Base-by-base conservation (phyloP, 768 basidiomycete species). In the Trametes meyenii region DNA sequence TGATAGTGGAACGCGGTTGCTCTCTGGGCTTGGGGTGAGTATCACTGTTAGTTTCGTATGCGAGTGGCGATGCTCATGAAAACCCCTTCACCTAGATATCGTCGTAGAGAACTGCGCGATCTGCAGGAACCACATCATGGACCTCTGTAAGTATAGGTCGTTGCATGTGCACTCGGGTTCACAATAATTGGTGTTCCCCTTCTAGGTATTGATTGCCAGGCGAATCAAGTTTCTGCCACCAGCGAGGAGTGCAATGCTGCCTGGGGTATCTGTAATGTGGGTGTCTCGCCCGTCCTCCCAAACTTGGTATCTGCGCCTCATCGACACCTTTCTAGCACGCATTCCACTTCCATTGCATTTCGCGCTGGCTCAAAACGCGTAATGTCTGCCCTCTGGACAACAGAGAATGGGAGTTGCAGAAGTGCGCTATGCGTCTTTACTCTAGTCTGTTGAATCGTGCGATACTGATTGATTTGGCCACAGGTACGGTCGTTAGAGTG, bases 81-180 rank as follows among this genome's bases (percentile, higher is more conserved):
- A 14, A 33, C 16, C 1, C 56, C 42, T 19, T 40, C 23, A 21
- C 21, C 45, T 62, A 96, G 96, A 98, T 74, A 98, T 98, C 71
- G 95, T 97, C 62, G 96, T 98, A 60, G 96, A 98, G 77, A 99
- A 98, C 78, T 98, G 97, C 70, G 97, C 97, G 52, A 99, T 99
- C 79, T 99, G 97, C 83, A 87, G 95, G 75, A 98, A 98, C 74
- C 96, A 99, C 73, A 98, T 99, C 79, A 99, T 99, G 97, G 97
- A 99, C 76, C 89, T 98, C 46, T 99, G 97, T 98, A 69, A 70
- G 91, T 78, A 12, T 42, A 3, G 43, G 23, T 29, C 50, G 23
- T 43, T 67, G 21, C 55, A 58, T 42, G 42, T 17, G n/a, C 17
- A 3, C n/a, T 13, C 19, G 35, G 60, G 57, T 55, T 48, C 33